phyloP scores from a whole-genome alignment of 495 filamentous ascomycete genomes.

The Delitschia confertaspora region DNA sequence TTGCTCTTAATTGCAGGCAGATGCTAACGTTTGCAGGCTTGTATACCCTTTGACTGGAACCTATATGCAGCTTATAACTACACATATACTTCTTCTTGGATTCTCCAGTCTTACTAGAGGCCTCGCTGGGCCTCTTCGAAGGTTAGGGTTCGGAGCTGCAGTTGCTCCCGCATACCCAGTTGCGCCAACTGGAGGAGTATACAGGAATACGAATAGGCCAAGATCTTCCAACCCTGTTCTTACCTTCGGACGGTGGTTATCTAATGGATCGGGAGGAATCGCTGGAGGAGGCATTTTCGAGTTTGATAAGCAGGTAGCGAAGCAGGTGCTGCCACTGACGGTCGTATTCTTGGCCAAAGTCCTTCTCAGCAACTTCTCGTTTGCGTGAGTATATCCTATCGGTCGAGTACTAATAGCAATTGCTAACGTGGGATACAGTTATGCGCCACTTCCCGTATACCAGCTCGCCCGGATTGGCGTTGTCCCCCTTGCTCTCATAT shows the following conservation, averaged over 20 bases:
- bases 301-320: constrained; percentile 37
- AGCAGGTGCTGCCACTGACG: constrained; percentile 39
- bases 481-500: constrained; percentile 38
- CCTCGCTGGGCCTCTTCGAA: constrained; percentile 31
- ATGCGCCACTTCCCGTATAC: constrained; percentile 43
- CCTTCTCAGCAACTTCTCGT: constrained; percentile 43
- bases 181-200: constrained; percentile 14
- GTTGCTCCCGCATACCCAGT: constrained; percentile 36
- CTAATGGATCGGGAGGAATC: constrained; percentile 40
- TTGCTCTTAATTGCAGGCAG: not conserved
- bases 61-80: constrained; percentile 42
- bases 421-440: constrained; percentile 29
- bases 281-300: constrained; percentile 45
- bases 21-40: constrained; percentile 31
- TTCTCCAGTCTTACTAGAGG: constrained; percentile 36
- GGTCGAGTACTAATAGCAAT: not conserved
- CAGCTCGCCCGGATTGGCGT: constrained; percentile 41
- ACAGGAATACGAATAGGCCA: constrained; percentile 14
- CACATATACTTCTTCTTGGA: constrained; percentile 38
- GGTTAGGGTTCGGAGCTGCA: constrained; percentile 34
- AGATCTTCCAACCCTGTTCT: constrained; percentile 12
- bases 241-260: constrained; percentile 25
- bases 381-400: constrained; percentile 34
- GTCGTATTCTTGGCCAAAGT: constrained; percentile 42
- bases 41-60: constrained; percentile 44